Conservation (phyloP, 2,329 filamentous ascomycete species). For the Sclerotinia spermophila region DNA sequence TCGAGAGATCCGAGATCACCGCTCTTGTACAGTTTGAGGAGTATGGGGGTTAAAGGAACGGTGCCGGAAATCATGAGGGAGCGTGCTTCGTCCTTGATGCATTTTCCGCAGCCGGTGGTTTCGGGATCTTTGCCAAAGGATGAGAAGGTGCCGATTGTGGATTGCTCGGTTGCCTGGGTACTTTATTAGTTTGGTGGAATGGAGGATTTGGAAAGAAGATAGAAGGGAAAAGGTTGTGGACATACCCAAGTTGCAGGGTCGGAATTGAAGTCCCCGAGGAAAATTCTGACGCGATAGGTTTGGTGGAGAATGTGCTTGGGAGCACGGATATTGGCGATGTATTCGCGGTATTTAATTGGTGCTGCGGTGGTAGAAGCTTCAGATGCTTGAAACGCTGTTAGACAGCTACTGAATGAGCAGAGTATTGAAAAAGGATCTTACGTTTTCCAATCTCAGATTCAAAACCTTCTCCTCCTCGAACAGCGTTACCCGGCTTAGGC, state of each 20-base stretch:
- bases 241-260: slow-evolving; percentile 33
- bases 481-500: background rate
- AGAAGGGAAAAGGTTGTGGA: slow-evolving; percentile 19
- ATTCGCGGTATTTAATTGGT: slow-evolving; percentile 34
- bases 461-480: slow-evolving; percentile 23
- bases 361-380: background rate
- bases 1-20: slow-evolving; percentile 35
- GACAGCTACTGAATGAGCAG: background rate
- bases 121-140: slow-evolving; percentile 38
- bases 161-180: slow-evolving; percentile 20
- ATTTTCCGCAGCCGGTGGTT: slow-evolving; percentile 37
- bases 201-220: background rate
- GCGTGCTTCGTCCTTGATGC: slow-evolving; percentile 33
- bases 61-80: slow-evolving; percentile 40
- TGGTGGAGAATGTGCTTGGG: slow-evolving; percentile 38
- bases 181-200: background rate
- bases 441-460: slow-evolving; percentile 30
- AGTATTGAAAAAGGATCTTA: background rate
- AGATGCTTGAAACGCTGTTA: background rate
- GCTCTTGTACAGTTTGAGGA: slow-evolving; percentile 35
- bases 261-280: slow-evolving; percentile 37
- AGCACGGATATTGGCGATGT: slow-evolving; percentile 39
- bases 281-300: slow-evolving; percentile 39
- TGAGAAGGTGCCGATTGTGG: slow-evolving; percentile 42
- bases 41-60: slow-evolving; percentile 40